Evolutionary conservation across 768 basidiomycete genomes (phyloP), one percentile per base, ranked within the genome.

Genomic region (Tylopilus cervinicoccineus): DNA sequence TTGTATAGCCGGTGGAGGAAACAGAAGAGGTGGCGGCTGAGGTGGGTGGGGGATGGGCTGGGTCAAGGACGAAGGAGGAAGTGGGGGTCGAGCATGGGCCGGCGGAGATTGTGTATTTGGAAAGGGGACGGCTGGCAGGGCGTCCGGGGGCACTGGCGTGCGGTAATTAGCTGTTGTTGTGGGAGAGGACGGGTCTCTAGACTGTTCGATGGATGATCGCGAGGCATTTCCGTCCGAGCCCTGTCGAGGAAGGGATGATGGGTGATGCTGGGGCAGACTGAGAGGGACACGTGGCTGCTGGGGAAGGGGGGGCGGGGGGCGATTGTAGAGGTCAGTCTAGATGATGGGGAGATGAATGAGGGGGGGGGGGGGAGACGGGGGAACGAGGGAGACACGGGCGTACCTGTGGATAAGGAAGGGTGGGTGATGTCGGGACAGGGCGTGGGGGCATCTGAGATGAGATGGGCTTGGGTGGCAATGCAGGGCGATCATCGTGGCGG

Each of bases 401-500:
- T 55, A 67, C 65, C 8, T 62, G 62, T 13, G 55, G 32, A 36
- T 51, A 42, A 10, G 14, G 23, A 28, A 46, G 45, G 34, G 56
- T 44, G 17, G 43, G 31, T n/a, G 55, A 34, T 22, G 52, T 13
- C 31, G 48, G 37, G 33, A 32, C 43, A 50, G 56, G 62, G 42
- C 53, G 64, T 16, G 53, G 50, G 55, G 62, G 42, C 2, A 47
- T 7, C 6, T 51, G 41, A 43, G 58, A 55, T 43, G 57, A 43
- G 42, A 52, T 54, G 45, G 72, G 72, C 54, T 72, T 74, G 46
- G 68, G 70, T 48, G 68, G 73, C 40, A 70, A 61, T 50, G 66
- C 67, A n/a, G 70, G 73, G 12, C 58, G 72, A 57, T 62, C 70
- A 42, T 53, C 55, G 36, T 59, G 38, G 14, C 26, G 53, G 41